Base-by-base conservation (phyloP, 176 grass and related monocot species). In the Musa troglodytarum region DNA sequence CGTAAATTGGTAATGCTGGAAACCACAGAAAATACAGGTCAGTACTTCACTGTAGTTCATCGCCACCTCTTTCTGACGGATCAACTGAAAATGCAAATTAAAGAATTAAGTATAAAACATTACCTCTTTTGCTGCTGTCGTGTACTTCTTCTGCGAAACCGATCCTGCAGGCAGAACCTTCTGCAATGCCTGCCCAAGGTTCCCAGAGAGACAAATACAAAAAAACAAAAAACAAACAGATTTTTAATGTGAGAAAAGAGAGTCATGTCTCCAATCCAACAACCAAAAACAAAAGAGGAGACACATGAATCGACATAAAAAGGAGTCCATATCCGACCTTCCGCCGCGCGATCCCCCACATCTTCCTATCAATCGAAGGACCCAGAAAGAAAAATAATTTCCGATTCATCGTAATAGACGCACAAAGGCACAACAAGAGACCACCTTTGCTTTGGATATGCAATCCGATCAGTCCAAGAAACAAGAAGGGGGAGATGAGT, bases 61-160 rank as follows among this genome's bases (percentile, higher is more conserved):
- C n/a, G 24, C 1, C 13, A 55, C 14, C 50, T 53, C 52, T 73
- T 52, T 16, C n/a, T 17, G 13, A 25, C 50, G 13, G 52, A 24
- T 24, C 51, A 54, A 9, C 71, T 25, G 43, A 23, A 24, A 13
- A 15, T 28, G 16, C n/a, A 74, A 16, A 58, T 28, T 34, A 55
- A 51, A 62, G 13, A 20, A 8, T 19, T 25, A 54, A 54, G 7
- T 16, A 24, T 56, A 74, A 74, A 29, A 69, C 2, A 13, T 63
- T 24, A 77, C 75, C 75, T 77, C 75, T 65, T 65, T 77, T 53
- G 49, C 55, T 52, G 75, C 61, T 23, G 61, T 52, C 6, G 75
- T 53, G 21, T 66, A 77, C 9, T 52, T 53, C 43, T 23, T 65
- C 21, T 16, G 74, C 19, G 52, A 51, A 34, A 11, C n/a, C 17